Percentiles rank a stretch among this genome's conserved stretches.
Conservation (phyloP, 1,139 yeast genomes). For the Suhomyces choctaworum region DNA sequence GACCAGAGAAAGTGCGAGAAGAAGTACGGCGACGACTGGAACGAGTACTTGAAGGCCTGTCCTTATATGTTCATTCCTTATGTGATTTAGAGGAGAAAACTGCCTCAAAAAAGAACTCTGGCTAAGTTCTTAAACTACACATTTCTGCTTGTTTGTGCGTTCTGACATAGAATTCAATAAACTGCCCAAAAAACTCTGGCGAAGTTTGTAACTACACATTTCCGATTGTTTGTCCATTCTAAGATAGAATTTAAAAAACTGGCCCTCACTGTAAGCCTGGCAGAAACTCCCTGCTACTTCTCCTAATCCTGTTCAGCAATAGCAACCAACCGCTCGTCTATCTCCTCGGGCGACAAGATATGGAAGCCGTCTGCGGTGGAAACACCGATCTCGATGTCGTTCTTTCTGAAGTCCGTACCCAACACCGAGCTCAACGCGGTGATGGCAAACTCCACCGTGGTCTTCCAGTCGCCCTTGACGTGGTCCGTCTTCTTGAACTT, state of each 20-base stretch:
- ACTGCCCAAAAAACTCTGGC: no score
- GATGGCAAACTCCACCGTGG: conserved; percentile 87
- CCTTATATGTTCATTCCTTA: conserved; percentile 93
- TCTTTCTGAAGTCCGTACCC: conserved; percentile 90
- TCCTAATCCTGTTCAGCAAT: conserved; percentile 91
- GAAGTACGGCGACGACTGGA: conserved; percentile 96
- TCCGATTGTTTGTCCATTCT: no score
- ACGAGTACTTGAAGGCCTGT: conserved; percentile 76
- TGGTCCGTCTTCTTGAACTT: conserved; percentile 75
- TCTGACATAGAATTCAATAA: neutral
- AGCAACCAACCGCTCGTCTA: conserved; percentile 88
- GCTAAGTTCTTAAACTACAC: no score
- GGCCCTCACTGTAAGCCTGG: no score
- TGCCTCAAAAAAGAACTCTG: neutral
- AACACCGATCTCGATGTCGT: conserved; percentile 90
- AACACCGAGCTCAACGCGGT: conserved; percentile 80
- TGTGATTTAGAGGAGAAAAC: conserved; percentile 64
- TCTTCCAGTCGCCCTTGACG: conserved; percentile 84
- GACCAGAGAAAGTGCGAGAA: conserved; percentile 79
- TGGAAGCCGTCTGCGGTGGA: conserved; percentile 73
- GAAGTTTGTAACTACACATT: no score
- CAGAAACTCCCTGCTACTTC: neutral
- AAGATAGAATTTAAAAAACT: no score
- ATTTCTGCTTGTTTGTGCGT: no score
- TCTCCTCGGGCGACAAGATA: conserved; percentile 76